A percentile compares a stretch with the other conserved stretches of the same genome.
phyloP scores from a whole-genome alignment of 1,284 basidiomycete genomes.

The Sanghuangporus sanghuang region DNA sequence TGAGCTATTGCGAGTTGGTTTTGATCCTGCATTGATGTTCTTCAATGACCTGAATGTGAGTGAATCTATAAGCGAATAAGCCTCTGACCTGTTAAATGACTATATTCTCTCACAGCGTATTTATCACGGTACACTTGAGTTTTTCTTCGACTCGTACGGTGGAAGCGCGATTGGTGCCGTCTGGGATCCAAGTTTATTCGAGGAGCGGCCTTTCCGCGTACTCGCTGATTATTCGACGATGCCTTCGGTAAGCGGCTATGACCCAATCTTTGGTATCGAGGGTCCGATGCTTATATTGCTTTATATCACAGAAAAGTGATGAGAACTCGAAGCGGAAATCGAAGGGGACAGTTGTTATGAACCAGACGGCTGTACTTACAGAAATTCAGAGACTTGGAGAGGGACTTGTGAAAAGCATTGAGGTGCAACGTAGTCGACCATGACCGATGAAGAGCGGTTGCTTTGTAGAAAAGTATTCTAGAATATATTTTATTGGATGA shows the following conservation, averaged over 20 bases:
- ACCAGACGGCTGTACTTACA: slow-evolving; percentile 61
- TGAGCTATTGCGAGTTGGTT: slow-evolving; percentile 52
- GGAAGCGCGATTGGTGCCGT: slow-evolving; percentile 78
- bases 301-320: slow-evolving; percentile 21
- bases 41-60: slow-evolving; percentile 69
- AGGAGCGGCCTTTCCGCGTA: slow-evolving; percentile 69
- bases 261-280: slow-evolving; percentile 13
- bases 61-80: slow-evolving; percentile 1
- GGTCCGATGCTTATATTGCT: not conserved
- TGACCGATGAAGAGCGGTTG: not conserved
- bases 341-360: slow-evolving; percentile 65
- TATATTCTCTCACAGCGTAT: slow-evolving; percentile 41
- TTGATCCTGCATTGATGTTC: slow-evolving; percentile 75
- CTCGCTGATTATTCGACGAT: slow-evolving; percentile 74
- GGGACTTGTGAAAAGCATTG: slow-evolving; percentile 59
- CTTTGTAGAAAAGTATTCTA: not conserved
- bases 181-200: slow-evolving; percentile 73
- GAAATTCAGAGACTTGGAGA: slow-evolving; percentile 80
- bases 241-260: slow-evolving; percentile 38
- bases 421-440: slow-evolving; percentile 23
- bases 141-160: slow-evolving; percentile 86
- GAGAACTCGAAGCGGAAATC: slow-evolving; percentile 39
- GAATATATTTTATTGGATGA: not conserved
- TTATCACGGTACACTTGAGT: slow-evolving; percentile 74
- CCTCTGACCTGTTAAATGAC: not conserved